Conservation (phyloP, 2,329 filamentous ascomycete genomes). For the Emergomyces orientalis region DNA sequence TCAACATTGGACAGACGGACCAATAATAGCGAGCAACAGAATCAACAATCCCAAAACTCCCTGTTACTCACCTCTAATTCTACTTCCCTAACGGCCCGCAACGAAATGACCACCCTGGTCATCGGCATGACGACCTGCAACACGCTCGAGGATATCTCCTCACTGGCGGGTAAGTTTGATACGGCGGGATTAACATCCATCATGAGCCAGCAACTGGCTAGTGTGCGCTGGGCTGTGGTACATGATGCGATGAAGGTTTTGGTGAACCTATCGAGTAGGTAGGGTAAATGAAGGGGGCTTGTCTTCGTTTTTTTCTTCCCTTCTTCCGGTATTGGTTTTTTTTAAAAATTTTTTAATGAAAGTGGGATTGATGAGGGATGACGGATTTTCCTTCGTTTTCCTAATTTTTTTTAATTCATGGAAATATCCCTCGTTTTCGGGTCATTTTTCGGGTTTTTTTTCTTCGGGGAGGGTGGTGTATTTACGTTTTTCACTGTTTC, state of each 20-base stretch:
- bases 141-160: conserved; percentile 28
- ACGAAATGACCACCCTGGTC: conserved; percentile 27
- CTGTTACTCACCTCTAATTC: no score
- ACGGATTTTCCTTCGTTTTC: not conserved
- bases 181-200: conserved; percentile 47
- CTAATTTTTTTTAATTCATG: not conserved
- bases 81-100: conserved; percentile 33
- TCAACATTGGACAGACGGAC: conserved; percentile 2
- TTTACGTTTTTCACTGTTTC: no score
- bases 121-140: conserved; percentile 29
- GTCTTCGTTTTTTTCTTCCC: not conserved
- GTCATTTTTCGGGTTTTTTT: no score
- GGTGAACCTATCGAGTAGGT: conserved; percentile 15
- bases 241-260: conserved; percentile 53
- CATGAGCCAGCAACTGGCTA: conserved; percentile 48
- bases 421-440: no score
- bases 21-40: conserved; percentile 18
- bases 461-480: no score
- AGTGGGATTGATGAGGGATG: not conserved
- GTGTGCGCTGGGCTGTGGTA: conserved; percentile 53
- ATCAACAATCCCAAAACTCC: not conserved
- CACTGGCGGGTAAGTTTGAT: conserved; percentile 37
- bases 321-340: not conserved
- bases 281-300: not conserved
- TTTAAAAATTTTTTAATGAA: not conserved